These are phyloP conservation scores for Periconia digitata DNA, from an alignment of 2,329 filamentous ascomycete genomes.

Conservation along the genomic window DNA sequence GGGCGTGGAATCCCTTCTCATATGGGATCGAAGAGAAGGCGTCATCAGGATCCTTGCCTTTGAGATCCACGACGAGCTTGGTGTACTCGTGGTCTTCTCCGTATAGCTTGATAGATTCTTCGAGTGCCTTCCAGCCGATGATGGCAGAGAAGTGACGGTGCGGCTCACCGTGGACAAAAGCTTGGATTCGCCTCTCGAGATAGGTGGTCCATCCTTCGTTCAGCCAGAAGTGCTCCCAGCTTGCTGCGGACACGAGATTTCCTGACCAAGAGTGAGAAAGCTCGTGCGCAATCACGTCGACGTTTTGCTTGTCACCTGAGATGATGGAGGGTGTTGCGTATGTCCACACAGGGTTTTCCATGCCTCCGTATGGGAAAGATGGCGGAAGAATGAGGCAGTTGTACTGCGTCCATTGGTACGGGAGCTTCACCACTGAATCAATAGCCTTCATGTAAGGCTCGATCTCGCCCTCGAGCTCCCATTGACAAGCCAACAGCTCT, in stretches of 20 bases:
- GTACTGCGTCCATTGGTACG: slow-evolving; percentile 90
- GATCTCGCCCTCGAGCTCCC: slow-evolving; percentile 88
- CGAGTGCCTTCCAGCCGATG: slow-evolving; percentile 89
- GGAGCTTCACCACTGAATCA: slow-evolving; percentile 75
- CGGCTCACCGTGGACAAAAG: slow-evolving; percentile 75
- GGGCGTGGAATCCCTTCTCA: slow-evolving; percentile 93
- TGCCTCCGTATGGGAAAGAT: slow-evolving; percentile 63
- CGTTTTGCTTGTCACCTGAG: slow-evolving; percentile 78
- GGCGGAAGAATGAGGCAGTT: slow-evolving; percentile 89
- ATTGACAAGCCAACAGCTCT: slow-evolving; percentile 79
- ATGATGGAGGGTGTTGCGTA: slow-evolving; percentile 95
- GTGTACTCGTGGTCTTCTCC: slow-evolving; percentile 90
- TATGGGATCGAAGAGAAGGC: slow-evolving; percentile 92
- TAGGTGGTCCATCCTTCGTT: slow-evolving; percentile 93
- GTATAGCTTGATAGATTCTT: slow-evolving; percentile 76
- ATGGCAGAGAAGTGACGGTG: slow-evolving; percentile 94
- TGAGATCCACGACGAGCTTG: slow-evolving; percentile 82
- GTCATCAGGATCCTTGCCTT: slow-evolving; percentile 92
- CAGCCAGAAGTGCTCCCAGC: slow-evolving; percentile 76
- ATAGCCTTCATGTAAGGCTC: slow-evolving; percentile 89
- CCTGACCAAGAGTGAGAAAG: slow-evolving; percentile 80
- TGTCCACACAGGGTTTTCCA: slow-evolving; percentile 93
- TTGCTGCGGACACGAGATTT: slow-evolving; percentile 76
- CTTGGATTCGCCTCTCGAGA: slow-evolving; percentile 81
- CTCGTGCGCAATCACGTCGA: slow-evolving; percentile 94